Evolutionary conservation across 192 early-diverging fungal species (phyloP).

Genomic region (Entophlyctis luteolus): DNA sequence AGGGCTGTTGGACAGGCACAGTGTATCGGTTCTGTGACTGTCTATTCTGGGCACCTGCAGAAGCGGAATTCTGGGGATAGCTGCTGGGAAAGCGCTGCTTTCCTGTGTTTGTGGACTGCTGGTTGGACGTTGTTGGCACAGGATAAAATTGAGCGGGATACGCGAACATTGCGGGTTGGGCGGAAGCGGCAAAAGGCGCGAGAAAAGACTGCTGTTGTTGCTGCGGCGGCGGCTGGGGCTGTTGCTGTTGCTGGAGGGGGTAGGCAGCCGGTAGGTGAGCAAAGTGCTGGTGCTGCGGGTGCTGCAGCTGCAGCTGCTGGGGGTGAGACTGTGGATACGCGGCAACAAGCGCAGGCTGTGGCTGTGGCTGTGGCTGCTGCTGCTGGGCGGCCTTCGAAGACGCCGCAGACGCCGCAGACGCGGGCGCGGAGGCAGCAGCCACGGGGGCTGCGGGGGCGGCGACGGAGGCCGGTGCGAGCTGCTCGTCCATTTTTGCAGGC

Average conservation of each 20-base stretch:
- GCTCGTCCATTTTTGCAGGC: not conserved
- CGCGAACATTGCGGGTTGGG: no score
- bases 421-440: no score
- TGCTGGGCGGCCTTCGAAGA: not conserved
- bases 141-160: no score
- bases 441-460: not conserved
- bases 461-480: not conserved
- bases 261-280: not conserved
- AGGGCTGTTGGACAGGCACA: no score
- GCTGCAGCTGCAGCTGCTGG: not conserved
- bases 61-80: not conserved
- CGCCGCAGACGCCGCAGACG: not conserved
- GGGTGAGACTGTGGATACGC: not conserved
- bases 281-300: not conserved
- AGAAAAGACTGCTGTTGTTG: conserved; percentile 1
- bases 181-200: no score
- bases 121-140: no score
- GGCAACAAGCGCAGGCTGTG: not conserved
- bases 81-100: not conserved
- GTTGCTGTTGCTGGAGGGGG: conserved; percentile 20
- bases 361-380: not conserved
- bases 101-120: no score
- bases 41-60: not conserved
- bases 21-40: not conserved
- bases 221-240: conserved; percentile 2